These are phyloP conservation scores for Psilocybe subaeruginosa DNA, from an alignment of 768 basidiomycete species.

Conservation along the genomic window DNA sequence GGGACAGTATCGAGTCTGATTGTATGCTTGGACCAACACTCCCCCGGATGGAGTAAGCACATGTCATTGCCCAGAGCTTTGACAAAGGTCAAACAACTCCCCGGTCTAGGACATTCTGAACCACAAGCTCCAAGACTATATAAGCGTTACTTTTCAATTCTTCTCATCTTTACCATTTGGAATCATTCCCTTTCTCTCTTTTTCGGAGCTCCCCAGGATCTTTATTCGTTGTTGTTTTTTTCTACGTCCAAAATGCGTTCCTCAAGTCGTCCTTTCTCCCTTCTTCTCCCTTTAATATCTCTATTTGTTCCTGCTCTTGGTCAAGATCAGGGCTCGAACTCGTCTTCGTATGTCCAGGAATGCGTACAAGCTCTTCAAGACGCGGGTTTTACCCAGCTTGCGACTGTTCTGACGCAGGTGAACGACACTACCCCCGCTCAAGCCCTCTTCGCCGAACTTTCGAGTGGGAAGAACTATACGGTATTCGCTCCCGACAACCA, in stretches of 20 bases:
- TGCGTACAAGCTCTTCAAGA: conserved; percentile 40
- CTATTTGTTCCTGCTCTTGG: conserved; percentile 17
- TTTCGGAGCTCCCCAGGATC: not conserved
- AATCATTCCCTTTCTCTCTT: not conserved
- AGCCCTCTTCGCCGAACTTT: conserved; percentile 43
- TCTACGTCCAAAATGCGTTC: conserved; percentile 6
- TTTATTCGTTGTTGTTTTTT: not conserved
- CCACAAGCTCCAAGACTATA: conserved; percentile 9
- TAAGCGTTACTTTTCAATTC: conserved; percentile 2
- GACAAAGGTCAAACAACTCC: conserved; percentile 13
- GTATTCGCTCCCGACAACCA: conserved; percentile 61
- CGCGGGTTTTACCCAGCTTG: conserved; percentile 45
- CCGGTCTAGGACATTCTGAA: not conserved
- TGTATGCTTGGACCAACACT: too few species aligned
- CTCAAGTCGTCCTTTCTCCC: conserved; percentile 7
- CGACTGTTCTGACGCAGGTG: conserved; percentile 38
- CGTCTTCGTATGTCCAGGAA: conserved; percentile 23
- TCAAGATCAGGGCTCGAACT: conserved; percentile 18
- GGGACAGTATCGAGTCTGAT: too few species aligned
- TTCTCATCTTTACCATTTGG: not conserved
- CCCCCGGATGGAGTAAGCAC: not conserved
- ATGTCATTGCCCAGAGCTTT: not conserved
- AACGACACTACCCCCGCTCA: conserved; percentile 47
- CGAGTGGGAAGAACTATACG: conserved; percentile 43
- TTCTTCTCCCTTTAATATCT: conserved; percentile 18